phyloP scores from a whole-genome alignment of 2,329 filamentous ascomycete genomes.

The Rosellinia necatrix region DNA sequence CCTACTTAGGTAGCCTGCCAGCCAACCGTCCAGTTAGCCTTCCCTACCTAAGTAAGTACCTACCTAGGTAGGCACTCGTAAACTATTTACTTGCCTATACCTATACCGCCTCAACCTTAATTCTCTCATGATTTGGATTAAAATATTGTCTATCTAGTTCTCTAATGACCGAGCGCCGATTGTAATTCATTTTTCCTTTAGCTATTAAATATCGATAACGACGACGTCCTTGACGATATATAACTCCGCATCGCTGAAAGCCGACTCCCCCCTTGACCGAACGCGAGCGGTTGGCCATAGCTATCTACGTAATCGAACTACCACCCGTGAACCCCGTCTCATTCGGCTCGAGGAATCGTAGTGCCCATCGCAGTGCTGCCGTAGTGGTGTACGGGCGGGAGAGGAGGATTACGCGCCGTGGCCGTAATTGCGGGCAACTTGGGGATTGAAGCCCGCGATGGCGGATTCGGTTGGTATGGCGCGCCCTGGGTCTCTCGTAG shows the following conservation, averaged over 20 bases:
- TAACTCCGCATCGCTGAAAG: neutral
- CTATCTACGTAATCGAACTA: neutral
- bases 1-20: too few species aligned
- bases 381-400: neutral
- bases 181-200: neutral
- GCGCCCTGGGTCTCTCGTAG: neutral
- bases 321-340: neutral
- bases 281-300: neutral
- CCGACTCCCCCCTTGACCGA: constrained; percentile 2
- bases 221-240: constrained; percentile 3
- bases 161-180: neutral
- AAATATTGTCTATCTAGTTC: neutral
- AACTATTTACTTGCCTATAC: too few species aligned
- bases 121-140: neutral
- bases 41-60: too few species aligned
- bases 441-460: constrained; percentile 43
- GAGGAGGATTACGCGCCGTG: constrained; percentile 1
- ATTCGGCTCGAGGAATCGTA: neutral
- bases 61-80: too few species aligned
- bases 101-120: neutral
- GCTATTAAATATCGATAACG: neutral
- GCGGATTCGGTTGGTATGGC: constrained; percentile 58
- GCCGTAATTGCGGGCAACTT: constrained; percentile 18
- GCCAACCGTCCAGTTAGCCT: neutral
- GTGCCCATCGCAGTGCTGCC: too few species aligned